A percentile compares a stretch with the other conserved stretches of the same genome.
phyloP scores from a whole-genome alignment of 805 yeast species.

The Blastobotrys parvus region DNA sequence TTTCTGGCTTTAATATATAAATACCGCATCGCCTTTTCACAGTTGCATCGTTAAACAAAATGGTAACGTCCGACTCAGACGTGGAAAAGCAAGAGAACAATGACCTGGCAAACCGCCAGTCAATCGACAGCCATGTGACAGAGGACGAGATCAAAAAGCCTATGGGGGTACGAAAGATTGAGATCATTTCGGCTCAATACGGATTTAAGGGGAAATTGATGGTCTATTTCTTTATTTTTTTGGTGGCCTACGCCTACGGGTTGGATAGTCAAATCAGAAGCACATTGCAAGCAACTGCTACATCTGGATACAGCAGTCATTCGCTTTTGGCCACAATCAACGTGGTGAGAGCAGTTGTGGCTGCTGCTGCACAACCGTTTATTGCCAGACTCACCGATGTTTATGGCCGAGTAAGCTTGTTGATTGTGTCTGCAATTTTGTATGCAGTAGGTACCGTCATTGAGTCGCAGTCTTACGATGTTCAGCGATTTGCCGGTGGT shows the following conservation, averaged over 20 bases:
- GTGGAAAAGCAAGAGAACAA: too few relatives aligned
- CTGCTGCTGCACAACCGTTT: slow-evolving; percentile 58
- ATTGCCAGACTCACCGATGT: slow-evolving; percentile 57
- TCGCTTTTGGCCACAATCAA: slow-evolving; percentile 51
- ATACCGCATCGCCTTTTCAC: too few relatives aligned
- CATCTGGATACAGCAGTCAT: slow-evolving; percentile 44
- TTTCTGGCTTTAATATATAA: too few relatives aligned
- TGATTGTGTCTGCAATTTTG: slow-evolving; percentile 42
- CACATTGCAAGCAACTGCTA: slow-evolving; percentile 45
- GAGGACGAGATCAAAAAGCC: slow-evolving; percentile 14
- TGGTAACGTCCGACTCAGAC: too few relatives aligned
- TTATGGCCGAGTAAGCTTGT: slow-evolving; percentile 55
- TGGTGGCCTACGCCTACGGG: slow-evolving; percentile 51
- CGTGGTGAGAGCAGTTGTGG: slow-evolving; percentile 50
- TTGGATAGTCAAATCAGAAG: slow-evolving; percentile 49
- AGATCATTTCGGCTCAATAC: slow-evolving; percentile 46
- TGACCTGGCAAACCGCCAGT: too few relatives aligned
- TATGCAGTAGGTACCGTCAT: slow-evolving; percentile 57
- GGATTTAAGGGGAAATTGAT: slow-evolving; percentile 30
- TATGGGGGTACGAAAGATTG: slow-evolving; percentile 47
- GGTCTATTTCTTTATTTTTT: slow-evolving; percentile 42
- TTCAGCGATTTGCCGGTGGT: slow-evolving; percentile 56
- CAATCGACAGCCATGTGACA: too few relatives aligned
- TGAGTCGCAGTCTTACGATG: slow-evolving; percentile 51
- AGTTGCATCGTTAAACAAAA: not conserved